Conservation (phyloP, 78 protist species). For the Monosiga brevicollis region DNA sequence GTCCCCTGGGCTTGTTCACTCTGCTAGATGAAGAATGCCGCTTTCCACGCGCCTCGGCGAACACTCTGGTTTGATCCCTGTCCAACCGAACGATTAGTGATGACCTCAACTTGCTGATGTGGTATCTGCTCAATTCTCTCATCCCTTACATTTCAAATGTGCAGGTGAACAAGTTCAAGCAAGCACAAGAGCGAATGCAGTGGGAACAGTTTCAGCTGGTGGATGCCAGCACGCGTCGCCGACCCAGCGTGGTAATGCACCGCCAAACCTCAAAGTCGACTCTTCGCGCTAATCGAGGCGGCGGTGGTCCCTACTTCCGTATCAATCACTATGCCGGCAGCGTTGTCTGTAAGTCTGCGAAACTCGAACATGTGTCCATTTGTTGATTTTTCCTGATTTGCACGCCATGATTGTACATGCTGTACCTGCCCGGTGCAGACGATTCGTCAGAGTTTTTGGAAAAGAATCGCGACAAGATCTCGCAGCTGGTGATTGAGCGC, state of each 20-base stretch:
- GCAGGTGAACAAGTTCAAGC: no score
- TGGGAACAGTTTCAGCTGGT: background rate
- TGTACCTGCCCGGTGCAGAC: no score
- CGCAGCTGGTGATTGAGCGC: constrained; percentile 18
- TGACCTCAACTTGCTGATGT: no score
- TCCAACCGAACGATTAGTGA: no score
- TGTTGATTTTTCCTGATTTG: no score
- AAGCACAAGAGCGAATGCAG: no score
- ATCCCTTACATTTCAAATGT: no score
- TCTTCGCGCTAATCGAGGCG: background rate
- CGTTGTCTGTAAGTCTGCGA: no score
- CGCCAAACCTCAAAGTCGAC: background rate
- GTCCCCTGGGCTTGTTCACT: constrained; percentile 31
- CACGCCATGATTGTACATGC: no score
- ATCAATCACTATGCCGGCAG: constrained; percentile 75
- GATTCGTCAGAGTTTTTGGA: constrained; percentile 47
- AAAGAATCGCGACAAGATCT: constrained; percentile 54
- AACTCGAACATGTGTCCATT: no score
- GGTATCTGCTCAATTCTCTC: no score
- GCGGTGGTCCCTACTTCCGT: constrained; percentile 23
- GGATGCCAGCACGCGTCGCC: background rate
- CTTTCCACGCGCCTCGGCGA: constrained; percentile 21
- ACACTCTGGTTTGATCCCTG: background rate
- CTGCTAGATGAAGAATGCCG: constrained; percentile 49
- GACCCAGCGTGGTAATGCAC: background rate